Percentiles rank a stretch among this genome's conserved stretches.
Evolutionary conservation across 1,284 basidiomycete genomes (phyloP).

Genomic region (Marasmius sp.): DNA sequence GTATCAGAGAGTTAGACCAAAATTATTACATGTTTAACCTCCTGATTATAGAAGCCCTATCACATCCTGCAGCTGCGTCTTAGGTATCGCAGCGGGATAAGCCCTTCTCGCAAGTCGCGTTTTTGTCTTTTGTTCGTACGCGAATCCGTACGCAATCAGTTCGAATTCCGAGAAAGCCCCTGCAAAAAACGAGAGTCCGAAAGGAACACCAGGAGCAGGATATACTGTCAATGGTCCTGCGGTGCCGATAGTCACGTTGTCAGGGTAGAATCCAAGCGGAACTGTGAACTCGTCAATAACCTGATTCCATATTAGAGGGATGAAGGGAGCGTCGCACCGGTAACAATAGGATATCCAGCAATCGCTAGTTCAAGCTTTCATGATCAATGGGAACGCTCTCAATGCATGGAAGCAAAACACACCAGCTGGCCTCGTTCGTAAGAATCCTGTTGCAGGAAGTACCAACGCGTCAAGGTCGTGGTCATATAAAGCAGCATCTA

Average conservation of each 20-base stretch:
- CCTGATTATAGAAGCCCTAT: constrained; percentile 19
- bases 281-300: constrained; percentile 30
- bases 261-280: constrained; percentile 61
- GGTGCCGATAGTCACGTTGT: constrained; percentile 39
- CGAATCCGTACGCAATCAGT: constrained; percentile 59
- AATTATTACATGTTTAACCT: too few species aligned
- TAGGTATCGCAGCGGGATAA: constrained; percentile 56
- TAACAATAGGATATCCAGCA: constrained; percentile 60
- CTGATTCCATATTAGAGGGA: neutral
- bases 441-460: constrained; percentile 52
- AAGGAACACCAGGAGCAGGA: constrained; percentile 59
- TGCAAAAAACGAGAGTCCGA: constrained; percentile 66
- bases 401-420: constrained; percentile 16
- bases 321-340: constrained; percentile 32
- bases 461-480: constrained; percentile 59
- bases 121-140: constrained; percentile 66
- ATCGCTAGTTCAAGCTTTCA: constrained; percentile 36
- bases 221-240: constrained; percentile 46
- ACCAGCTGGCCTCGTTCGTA: constrained; percentile 43
- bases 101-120: constrained; percentile 50
- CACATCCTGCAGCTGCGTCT: constrained; percentile 57
- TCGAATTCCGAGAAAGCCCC: constrained; percentile 61
- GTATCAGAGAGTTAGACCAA: too few species aligned
- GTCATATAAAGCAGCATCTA: constrained; percentile 52
- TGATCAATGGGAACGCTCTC: constrained; percentile 20